Percentiles rank a stretch among this genome's conserved stretches.
Evolutionary conservation across 1,284 basidiomycete genomes (phyloP).

Genomic region (Apiotrichum gracile): DNA sequence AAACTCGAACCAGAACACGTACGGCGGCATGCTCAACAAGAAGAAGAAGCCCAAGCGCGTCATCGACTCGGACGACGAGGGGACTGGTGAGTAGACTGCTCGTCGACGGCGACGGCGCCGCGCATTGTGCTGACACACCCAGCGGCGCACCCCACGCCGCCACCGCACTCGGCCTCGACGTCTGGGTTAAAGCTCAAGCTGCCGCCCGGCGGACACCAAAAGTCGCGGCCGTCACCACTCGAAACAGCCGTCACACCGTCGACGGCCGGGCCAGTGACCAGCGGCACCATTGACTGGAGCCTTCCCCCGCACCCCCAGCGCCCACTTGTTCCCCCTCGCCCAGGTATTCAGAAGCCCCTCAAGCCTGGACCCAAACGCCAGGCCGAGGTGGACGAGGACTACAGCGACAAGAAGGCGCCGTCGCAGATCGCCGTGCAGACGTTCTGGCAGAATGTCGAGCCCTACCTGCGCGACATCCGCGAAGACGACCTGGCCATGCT

Average conservation of each 20-base stretch:
- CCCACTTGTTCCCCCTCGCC: conserved; percentile 59
- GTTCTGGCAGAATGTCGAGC: conserved; percentile 78
- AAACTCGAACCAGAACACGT: conserved; percentile 21
- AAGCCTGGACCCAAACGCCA: conserved; percentile 71
- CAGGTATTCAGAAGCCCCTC: conserved; percentile 62
- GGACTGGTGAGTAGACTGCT: conserved; percentile 53
- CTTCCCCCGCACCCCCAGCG: conserved; percentile 31
- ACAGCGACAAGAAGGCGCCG: conserved; percentile 67
- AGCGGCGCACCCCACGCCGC: conserved; percentile 48
- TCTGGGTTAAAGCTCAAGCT: conserved; percentile 42
- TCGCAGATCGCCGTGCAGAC: conserved; percentile 55
- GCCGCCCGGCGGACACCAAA: conserved; percentile 19
- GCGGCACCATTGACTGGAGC: conserved; percentile 39
- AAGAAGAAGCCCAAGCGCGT: conserved; percentile 75
- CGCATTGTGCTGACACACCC: neutral
- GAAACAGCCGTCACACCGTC: conserved; percentile 49
- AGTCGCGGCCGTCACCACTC: conserved; percentile 17
- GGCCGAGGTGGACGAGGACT: conserved; percentile 75
- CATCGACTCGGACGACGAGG: conserved; percentile 65
- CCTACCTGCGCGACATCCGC: conserved; percentile 73
- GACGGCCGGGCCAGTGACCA: conserved; percentile 32
- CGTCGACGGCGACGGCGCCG: neutral
- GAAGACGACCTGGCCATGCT: conserved; percentile 89
- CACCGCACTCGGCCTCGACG: conserved; percentile 21
- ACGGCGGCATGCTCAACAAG: conserved; percentile 54